Base-by-base conservation (phyloP, 495 filamentous ascomycete species). In the Trichoderma asperelloides region DNA sequence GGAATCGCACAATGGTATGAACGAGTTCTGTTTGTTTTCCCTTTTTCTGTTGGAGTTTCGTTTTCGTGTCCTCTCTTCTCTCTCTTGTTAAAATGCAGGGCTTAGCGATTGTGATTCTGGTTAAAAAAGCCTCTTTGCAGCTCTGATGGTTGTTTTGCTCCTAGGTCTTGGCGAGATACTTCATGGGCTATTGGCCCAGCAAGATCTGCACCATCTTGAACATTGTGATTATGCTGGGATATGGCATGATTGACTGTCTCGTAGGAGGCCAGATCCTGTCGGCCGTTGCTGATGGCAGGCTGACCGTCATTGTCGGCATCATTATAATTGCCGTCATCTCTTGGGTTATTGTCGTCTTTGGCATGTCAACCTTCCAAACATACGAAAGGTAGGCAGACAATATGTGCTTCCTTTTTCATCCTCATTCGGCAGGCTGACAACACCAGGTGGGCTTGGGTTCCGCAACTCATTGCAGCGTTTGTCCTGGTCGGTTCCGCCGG, bases 171-270 rank as follows among this genome's bases (percentile, higher is more conserved):
- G 81, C 87, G 21, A 82, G 89, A 16, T 93, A 88, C 76, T 83
- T 85, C 28, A 91, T 92, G 84, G 90, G 90, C 39, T 92, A 89
- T 86, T 92, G 88, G 86, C 90, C 90, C 1, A 86, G 84, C 70
- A 92, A 91, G 75, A 75, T 92, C 9, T 82, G 91, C 43, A 88
- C 90, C 16, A 66, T 91, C 21, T 77, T 93, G 65, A 91, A 92
- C 69, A 76, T 92, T 18, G 83, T 92, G 49, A 81, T 90, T 65
- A 82, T 91, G 74, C 77, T 91, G 28, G 90, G 90, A 13, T 93
- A 92, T 68, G 80, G 82, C 62, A 74, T 91, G 76, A 86, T 92
- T 67, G 85, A 88, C 71, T 86, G 83, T 63, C 87, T 92, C 25
- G 82, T 92, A 25, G 85, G 87, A 2, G 90, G 90, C 1, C 89